These are phyloP conservation scores for Komagataella populi DNA, from an alignment of 805 yeast genomes.

Conservation along the genomic window DNA sequence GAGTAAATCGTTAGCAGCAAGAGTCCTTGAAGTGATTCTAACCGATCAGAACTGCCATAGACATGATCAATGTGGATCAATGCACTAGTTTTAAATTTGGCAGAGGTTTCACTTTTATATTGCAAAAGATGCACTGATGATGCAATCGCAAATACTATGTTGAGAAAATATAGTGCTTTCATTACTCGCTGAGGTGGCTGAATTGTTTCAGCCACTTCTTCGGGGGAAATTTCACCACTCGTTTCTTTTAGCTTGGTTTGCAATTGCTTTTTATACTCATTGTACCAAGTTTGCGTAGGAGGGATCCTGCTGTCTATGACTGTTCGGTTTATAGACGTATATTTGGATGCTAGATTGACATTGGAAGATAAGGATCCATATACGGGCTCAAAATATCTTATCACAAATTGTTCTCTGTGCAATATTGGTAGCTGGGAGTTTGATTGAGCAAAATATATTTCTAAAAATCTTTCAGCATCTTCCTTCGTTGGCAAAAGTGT, in stretches of 20 bases:
- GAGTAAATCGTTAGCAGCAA: conserved; percentile 58
- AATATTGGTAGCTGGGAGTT: conserved; percentile 76
- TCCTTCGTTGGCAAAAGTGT: conserved; percentile 56
- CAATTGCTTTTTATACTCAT: conserved; percentile 23
- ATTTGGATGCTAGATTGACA: conserved; percentile 45
- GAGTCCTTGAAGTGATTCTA: conserved; percentile 65
- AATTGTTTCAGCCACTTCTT: conserved; percentile 21
- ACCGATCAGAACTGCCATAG: conserved; percentile 40
- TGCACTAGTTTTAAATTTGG: conserved; percentile 59
- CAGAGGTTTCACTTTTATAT: conserved; percentile 52
- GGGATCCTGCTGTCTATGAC: conserved; percentile 11
- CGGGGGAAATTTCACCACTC: conserved; percentile 14
- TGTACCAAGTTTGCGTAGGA: conserved; percentile 32
- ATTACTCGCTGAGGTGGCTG: conserved; percentile 33
- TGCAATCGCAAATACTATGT: conserved; percentile 70
- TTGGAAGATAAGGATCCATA: conserved; percentile 53
- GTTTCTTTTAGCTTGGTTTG: conserved; percentile 11
- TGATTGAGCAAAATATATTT: conserved; percentile 61
- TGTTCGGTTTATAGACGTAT: conserved; percentile 28
- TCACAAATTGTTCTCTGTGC: conserved; percentile 68
- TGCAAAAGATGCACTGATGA: conserved; percentile 60
- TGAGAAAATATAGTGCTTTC: conserved; percentile 53
- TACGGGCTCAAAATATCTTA: conserved; percentile 57
- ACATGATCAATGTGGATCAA: conserved; percentile 42
- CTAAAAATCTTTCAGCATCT: conserved; percentile 52